These are phyloP conservation scores for Eimeria praecox DNA, from an alignment of 169 alveolate genomes.

Conservation along the genomic window DNA sequence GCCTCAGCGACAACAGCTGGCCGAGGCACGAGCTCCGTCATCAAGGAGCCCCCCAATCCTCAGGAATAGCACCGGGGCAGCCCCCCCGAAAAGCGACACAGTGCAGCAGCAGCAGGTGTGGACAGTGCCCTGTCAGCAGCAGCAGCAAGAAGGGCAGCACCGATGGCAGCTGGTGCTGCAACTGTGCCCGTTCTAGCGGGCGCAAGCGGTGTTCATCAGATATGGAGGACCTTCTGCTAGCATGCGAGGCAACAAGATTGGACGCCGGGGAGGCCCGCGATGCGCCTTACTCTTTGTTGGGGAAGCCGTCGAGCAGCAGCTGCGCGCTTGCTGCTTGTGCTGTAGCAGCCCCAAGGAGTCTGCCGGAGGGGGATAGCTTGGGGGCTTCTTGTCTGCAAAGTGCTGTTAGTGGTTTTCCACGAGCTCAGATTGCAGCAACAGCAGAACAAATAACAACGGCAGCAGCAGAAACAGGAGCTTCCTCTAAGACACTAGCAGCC, in stretches of 20 bases:
- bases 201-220: constrained; percentile 50
- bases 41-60: neutral
- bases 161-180: neutral
- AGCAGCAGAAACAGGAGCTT: neutral
- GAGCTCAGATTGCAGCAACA: neutral
- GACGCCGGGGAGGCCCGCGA: neutral
- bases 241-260: constrained; percentile 12
- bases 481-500: neutral
- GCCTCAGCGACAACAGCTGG: constrained; percentile 29
- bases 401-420: neutral
- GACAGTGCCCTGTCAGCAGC: neutral
- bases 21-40: neutral
- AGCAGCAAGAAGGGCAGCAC: neutral
- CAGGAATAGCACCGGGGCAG: neutral
- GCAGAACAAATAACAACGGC: constrained; percentile 10
- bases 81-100: neutral
- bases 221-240: constrained; percentile 47
- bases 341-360: neutral
- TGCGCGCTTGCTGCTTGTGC: neutral
- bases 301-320: neutral
- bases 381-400: neutral
- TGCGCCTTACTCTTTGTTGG: neutral
- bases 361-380: neutral
- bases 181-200: neutral
- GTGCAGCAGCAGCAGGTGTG: constrained; percentile 1